phyloP scores from a whole-genome alignment of 805 yeast genomes.

The Metschnikowia cerradonensis region DNA sequence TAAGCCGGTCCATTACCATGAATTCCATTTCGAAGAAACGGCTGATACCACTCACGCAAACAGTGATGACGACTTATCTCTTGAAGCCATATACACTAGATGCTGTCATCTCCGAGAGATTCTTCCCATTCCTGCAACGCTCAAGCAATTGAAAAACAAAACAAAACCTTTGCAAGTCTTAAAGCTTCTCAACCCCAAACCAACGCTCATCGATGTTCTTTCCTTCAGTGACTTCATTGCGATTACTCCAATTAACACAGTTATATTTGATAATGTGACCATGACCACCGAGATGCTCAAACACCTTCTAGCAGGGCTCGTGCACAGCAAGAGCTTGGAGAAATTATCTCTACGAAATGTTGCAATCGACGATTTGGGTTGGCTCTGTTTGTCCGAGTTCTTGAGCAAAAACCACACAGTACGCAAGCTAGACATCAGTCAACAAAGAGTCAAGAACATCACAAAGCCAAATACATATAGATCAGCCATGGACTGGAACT shows the following conservation, averaged over 20 bases:
- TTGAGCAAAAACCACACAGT: conserved; percentile 39
- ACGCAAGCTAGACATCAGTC: conserved; percentile 53
- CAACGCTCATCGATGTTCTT: conserved; percentile 53
- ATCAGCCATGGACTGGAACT: conserved; percentile 51
- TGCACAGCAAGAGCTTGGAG: conserved; percentile 41
- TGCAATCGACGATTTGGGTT: conserved; percentile 49
- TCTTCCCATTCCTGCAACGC: conserved; percentile 47
- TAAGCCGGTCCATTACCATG: conserved; percentile 65
- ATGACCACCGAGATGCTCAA: conserved; percentile 52
- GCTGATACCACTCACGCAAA: conserved; percentile 6
- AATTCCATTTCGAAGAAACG: conserved; percentile 39
- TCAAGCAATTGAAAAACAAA: conserved; percentile 51
- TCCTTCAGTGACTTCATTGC: conserved; percentile 57
- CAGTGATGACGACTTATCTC: conserved; percentile 25
- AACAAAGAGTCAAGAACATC: conserved; percentile 48
- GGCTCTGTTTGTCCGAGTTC: conserved; percentile 50
- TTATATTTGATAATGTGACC: conserved; percentile 55
- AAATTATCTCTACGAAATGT: conserved; percentile 54
- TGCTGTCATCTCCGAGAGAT: conserved; percentile 49
- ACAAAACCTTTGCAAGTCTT: conserved; percentile 50
- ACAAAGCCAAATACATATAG: conserved; percentile 36
- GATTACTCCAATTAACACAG: conserved; percentile 51
- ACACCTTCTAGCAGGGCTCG: conserved; percentile 45
- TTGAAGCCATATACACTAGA: conserved; percentile 48
- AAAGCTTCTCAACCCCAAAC: conserved; percentile 54